These are phyloP conservation scores for Quercus variabilis DNA, from an alignment of 306 rosid species.

Conservation along the genomic window DNA sequence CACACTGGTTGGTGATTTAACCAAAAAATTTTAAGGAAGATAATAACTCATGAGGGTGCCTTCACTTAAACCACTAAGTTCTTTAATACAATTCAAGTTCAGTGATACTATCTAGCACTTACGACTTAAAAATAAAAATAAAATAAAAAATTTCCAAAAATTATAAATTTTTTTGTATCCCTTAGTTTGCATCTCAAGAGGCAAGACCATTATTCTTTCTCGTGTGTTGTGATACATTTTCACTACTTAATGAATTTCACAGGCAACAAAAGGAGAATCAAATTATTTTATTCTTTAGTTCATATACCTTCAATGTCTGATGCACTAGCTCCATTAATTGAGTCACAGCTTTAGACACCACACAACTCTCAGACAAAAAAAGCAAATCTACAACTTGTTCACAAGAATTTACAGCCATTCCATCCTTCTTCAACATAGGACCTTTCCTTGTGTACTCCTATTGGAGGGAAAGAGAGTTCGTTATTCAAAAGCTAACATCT, in stretches of 20 bases:
- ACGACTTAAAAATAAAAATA: background rate
- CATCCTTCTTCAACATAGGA: slow-evolving; percentile 39
- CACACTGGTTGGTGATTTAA: background rate
- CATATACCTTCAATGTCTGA: slow-evolving; percentile 72
- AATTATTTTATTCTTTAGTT: slow-evolving; percentile 2
- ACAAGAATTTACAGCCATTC: slow-evolving; percentile 36
- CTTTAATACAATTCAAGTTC: background rate
- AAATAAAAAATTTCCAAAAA: background rate
- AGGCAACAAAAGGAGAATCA: background rate
- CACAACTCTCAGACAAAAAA: slow-evolving; percentile 78
- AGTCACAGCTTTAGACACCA: slow-evolving; percentile 80
- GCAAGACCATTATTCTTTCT: background rate
- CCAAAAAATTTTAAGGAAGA: background rate
- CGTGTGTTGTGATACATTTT: background rate
- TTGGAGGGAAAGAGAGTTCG: slow-evolving; percentile 15
- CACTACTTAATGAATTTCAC: background rate
- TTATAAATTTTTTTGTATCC: background rate
- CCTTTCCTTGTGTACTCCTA: slow-evolving; percentile 59
- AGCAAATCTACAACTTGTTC: slow-evolving; percentile 66
- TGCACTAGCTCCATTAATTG: slow-evolving; percentile 80
- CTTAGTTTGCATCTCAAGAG: background rate
- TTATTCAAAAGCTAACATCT: slow-evolving; percentile 20
- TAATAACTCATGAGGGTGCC: background rate
- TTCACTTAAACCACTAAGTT: background rate
- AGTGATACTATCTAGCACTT: background rate